Evolutionary conservation across 1,284 basidiomycete genomes (phyloP), one percentile per base, ranked within the genome.

Genomic region (Rhodotorula sp.): DNA sequence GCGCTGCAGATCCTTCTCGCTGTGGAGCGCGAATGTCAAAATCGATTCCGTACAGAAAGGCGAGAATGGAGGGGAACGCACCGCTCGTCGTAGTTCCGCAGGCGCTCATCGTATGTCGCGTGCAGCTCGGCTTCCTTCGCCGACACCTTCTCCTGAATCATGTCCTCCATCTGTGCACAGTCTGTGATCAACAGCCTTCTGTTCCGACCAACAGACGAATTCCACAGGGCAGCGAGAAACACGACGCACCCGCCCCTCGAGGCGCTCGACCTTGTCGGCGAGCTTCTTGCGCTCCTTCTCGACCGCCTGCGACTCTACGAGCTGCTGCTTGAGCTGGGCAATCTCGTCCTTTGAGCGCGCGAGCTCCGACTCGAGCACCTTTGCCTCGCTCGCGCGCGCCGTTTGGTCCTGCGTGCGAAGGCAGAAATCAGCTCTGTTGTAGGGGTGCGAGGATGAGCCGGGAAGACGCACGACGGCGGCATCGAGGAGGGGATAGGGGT

Each of bases 41-140:
- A n/a, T n/a, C n/a, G n/a, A n/a, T n/a, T n/a, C n/a, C n/a, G n/a
- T n/a, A n/a, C n/a, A n/a, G n/a, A n/a, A 42, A 1, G 23, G 16
- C 4, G 52, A 25, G 23, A 27, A 44, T 7, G 41, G 3, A 17
- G 10, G 25, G 13, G 41, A 4, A 52, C 81, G 56, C 74, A 93
- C 92, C 93, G 86, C 79, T 97, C 93, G 81, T 95, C 92, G 77
- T 96, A 96, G 81, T 98, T 98, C 68, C 91, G 86, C 80, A 98
- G 86, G 77, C 90, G 89, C 83, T 99, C 96, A 78, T 98, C 95
- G 78, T 97, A 97, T 10, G 92, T 93, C 25, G 96, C 96, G 75
- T 95, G 92, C 17, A 97, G 85, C 82, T 97, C 95, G 70, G 92
- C 93, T 84, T 97, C 93, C 82, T 97, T 95, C 81, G 92, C 91